Evolutionary conservation across 2,329 filamentous ascomycete genomes (phyloP).

Genomic region (Berkeleyomyces rouxiae): DNA sequence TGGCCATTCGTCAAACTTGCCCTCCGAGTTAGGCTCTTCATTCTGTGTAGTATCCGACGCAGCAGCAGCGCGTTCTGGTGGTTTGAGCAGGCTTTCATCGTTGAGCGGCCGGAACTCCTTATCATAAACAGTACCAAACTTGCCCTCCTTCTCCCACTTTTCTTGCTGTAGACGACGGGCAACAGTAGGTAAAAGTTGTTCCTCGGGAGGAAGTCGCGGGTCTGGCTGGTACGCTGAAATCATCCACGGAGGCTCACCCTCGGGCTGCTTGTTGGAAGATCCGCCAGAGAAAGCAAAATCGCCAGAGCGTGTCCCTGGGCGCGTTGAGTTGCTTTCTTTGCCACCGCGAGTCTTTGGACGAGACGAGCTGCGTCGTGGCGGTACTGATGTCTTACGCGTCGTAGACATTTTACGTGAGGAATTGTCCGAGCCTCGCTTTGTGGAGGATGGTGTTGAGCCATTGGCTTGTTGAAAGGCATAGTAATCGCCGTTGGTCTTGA

Average conservation of each 20-base stretch:
- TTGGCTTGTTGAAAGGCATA: background rate
- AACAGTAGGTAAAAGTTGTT: constrained; percentile 89
- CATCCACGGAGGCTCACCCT: constrained; percentile 93
- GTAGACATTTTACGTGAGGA: constrained; percentile 15
- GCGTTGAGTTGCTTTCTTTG: constrained; percentile 43
- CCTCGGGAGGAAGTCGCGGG: constrained; percentile 79
- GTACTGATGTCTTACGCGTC: constrained; percentile 29
- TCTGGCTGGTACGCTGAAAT: constrained; percentile 91
- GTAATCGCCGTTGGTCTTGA: constrained; percentile 30
- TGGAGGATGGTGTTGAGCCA: constrained; percentile 8
- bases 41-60: background rate
- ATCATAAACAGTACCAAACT: constrained; percentile 71
- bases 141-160: constrained; percentile 85
- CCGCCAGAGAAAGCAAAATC: constrained; percentile 24
- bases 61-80: constrained; percentile 22
- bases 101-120: constrained; percentile 74
- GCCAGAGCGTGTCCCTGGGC: constrained; percentile 47
- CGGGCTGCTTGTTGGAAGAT: constrained; percentile 46
- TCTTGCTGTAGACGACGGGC: constrained; percentile 83
- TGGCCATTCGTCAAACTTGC: constrained; percentile 38
- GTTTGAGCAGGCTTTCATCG: constrained; percentile 37
- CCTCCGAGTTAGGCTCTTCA: constrained; percentile 16
- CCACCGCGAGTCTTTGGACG: constrained; percentile 17
- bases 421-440: constrained; percentile 6
- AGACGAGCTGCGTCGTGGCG: constrained; percentile 25